These are phyloP conservation scores for Blastobotrys chiropterorum DNA, from an alignment of 805 yeast species.

Conservation along the genomic window DNA sequence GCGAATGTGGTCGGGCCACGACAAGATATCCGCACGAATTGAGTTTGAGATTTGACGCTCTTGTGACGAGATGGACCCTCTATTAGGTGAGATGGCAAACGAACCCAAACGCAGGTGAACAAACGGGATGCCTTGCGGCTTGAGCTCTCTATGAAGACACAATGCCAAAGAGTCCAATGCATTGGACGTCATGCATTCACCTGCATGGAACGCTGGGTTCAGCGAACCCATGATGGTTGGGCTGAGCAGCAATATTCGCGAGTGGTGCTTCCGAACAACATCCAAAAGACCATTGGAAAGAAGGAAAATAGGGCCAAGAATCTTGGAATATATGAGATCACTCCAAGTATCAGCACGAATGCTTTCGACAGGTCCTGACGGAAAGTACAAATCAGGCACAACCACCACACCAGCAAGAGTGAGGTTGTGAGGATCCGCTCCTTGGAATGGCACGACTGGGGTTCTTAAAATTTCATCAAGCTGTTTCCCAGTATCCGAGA, in stretches of 20 bases:
- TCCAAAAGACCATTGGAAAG: slow-evolving; percentile 51
- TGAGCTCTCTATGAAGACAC: slow-evolving; percentile 38
- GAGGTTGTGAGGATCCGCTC: slow-evolving; percentile 50
- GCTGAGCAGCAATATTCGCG: slow-evolving; percentile 46
- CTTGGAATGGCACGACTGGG: slow-evolving; percentile 54
- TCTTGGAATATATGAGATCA: slow-evolving; percentile 39
- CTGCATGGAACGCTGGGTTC: slow-evolving; percentile 55
- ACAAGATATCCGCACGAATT: slow-evolving; percentile 35
- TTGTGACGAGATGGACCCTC: slow-evolving; percentile 13
- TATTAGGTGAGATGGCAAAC: slow-evolving; percentile 35
- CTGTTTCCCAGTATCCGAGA: slow-evolving; percentile 40
- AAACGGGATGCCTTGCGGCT: slow-evolving; percentile 39
- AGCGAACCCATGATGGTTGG: slow-evolving; percentile 53
- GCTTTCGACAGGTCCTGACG: slow-evolving; percentile 61
- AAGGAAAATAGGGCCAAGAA: slow-evolving; percentile 45
- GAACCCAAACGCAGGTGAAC: slow-evolving; percentile 44
- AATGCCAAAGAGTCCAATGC: slow-evolving; percentile 36
- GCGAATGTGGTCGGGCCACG: slow-evolving; percentile 37
- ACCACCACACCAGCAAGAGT: slow-evolving; percentile 59
- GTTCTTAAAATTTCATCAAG: slow-evolving; percentile 45
- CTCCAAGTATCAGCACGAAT: slow-evolving; percentile 48
- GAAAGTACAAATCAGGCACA: slow-evolving; percentile 63
- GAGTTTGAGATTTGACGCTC: slow-evolving; percentile 28
- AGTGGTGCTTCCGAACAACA: slow-evolving; percentile 44
- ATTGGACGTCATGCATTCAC: slow-evolving; percentile 51